phyloP scores from a whole-genome alignment of 106 monocot species.

The Hemerocallis citrina region DNA sequence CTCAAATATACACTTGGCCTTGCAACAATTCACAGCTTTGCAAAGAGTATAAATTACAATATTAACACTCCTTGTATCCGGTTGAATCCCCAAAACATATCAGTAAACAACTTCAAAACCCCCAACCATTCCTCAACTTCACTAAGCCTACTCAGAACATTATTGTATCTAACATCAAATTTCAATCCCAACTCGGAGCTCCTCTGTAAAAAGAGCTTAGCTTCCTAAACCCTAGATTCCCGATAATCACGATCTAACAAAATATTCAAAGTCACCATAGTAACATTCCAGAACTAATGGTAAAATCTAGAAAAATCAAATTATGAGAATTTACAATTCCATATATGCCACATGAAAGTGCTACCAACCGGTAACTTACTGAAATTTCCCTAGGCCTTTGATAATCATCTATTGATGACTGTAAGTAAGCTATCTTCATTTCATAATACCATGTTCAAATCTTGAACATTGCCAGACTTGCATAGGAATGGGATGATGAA shows the following conservation, averaged over 20 bases:
- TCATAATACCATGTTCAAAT: no score
- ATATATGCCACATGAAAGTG: no score
- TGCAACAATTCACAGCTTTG: conserved; percentile 16
- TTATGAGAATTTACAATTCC: no score
- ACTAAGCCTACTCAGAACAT: conserved; percentile 48
- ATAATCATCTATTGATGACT: no score
- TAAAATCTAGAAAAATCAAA: no score
- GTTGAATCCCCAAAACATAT: conserved; percentile 42
- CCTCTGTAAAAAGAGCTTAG: conserved; percentile 30
- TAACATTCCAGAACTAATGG: no score
- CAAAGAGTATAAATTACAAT: conserved; percentile 51
- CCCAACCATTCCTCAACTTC: conserved; percentile 19
- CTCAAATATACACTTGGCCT: conserved; percentile 20
- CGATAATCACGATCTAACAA: conserved; percentile 48
- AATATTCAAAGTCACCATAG: conserved; percentile 42
- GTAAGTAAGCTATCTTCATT: no score
- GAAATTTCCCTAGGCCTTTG: no score
- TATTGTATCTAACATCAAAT: conserved; percentile 40
- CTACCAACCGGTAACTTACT: no score
- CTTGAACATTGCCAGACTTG: no score
- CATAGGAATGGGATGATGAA: no score
- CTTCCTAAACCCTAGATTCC: conserved; percentile 18
- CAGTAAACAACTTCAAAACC: conserved; percentile 39
- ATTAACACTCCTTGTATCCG: conserved; percentile 37
- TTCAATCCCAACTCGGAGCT: conserved; percentile 37